Evolutionary conservation across 768 basidiomycete species (phyloP).

Genomic region (Tricholoma flavovirens): DNA sequence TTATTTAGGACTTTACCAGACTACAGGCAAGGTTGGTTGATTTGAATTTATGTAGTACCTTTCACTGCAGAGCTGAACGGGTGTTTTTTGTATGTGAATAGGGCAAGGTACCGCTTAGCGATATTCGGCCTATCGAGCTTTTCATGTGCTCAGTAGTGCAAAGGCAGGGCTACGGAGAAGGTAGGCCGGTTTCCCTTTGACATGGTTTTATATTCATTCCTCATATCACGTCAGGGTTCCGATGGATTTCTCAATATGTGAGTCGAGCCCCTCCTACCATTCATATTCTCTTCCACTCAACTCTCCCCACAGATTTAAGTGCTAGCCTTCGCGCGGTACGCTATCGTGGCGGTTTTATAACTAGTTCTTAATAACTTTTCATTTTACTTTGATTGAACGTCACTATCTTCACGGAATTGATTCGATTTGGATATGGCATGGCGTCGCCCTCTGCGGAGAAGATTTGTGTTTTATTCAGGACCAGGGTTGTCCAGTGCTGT

Average conservation of each 20-base stretch:
- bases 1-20: constrained; percentile 92
- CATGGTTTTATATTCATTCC: not conserved
- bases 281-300: not conserved
- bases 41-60: not conserved
- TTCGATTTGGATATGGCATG: too few relatives aligned
- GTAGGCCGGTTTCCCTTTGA: constrained; percentile 30
- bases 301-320: constrained; percentile 31
- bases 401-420: too few relatives aligned
- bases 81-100: constrained; percentile 25
- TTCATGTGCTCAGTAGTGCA: constrained; percentile 99
- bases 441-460: too few relatives aligned
- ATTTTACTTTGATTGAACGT: too few relatives aligned
- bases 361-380: constrained; percentile 1
- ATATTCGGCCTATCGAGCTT: constrained; percentile 97
- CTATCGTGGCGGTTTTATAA: constrained; percentile 4
- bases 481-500: too few relatives aligned
- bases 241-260: constrained; percentile 97
- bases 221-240: constrained; percentile 55
- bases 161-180: constrained; percentile 97
- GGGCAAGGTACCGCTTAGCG: constrained; percentile 96
- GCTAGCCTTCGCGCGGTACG: not conserved
- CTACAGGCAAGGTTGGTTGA: constrained; percentile 88
- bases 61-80: not conserved
- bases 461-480: too few relatives aligned
- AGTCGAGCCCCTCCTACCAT: constrained; percentile 23